Evolutionary conservation across 305 asterid species (phyloP).

Genomic region (Fraxinus baroniana): DNA sequence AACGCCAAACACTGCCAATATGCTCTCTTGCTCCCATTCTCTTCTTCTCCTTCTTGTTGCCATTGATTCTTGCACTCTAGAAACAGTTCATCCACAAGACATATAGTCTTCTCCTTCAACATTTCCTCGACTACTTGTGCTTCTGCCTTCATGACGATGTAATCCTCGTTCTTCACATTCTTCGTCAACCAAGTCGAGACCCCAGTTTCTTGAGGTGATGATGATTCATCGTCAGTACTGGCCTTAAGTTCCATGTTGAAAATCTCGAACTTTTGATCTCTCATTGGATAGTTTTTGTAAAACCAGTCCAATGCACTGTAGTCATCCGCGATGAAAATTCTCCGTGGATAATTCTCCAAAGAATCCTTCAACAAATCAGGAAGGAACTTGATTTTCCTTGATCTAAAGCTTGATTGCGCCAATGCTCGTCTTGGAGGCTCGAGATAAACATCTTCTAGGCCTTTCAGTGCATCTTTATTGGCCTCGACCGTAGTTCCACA

Average conservation of each 20-base stretch:
- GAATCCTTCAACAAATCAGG: slow-evolving; percentile 62
- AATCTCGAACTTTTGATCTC: slow-evolving; percentile 51
- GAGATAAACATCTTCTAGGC: slow-evolving; percentile 61
- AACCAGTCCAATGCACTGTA: slow-evolving; percentile 59
- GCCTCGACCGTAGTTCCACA: slow-evolving; percentile 37
- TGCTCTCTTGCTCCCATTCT: slow-evolving; percentile 47
- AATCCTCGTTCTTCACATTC: slow-evolving; percentile 54
- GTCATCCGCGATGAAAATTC: slow-evolving; percentile 63
- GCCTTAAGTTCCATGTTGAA: slow-evolving; percentile 34
- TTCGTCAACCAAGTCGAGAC: slow-evolving; percentile 45
- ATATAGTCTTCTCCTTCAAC: slow-evolving; percentile 43
- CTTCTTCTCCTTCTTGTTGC: slow-evolving; percentile 33
- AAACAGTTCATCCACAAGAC: slow-evolving; percentile 64
- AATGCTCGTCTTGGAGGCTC: slow-evolving; percentile 60
- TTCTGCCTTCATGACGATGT: slow-evolving; percentile 79
- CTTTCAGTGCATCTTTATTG: slow-evolving; percentile 49
- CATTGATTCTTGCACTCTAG: slow-evolving; percentile 62
- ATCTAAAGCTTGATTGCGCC: slow-evolving; percentile 25
- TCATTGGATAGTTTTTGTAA: slow-evolving; percentile 54
- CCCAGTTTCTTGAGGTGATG: slow-evolving; percentile 21
- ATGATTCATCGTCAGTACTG: slow-evolving; percentile 10
- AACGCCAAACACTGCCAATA: slow-evolving; percentile 79
- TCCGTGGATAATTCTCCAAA: slow-evolving; percentile 48
- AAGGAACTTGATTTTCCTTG: slow-evolving; percentile 57
- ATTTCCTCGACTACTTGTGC: slow-evolving; percentile 66